Percentiles rank a stretch among this genome's conserved stretches.
phyloP scores from a whole-genome alignment of 345 rosid species.

The Alliaria petiolata region DNA sequence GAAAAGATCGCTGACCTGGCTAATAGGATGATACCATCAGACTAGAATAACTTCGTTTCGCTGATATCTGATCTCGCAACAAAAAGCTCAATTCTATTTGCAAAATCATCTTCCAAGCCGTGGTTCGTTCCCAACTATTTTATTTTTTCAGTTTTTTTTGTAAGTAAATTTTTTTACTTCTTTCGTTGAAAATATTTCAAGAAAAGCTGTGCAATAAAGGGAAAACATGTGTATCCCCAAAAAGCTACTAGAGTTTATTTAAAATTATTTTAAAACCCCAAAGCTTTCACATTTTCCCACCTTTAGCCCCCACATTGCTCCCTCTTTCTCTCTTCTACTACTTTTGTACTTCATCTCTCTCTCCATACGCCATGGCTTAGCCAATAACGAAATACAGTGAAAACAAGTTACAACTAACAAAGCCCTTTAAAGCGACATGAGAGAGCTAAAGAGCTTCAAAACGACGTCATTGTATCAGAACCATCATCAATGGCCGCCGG shows the following conservation, averaged over 20 bases:
- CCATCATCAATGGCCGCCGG: conserved; percentile 49
- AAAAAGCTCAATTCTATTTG: too few species aligned
- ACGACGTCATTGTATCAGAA: conserved; percentile 20
- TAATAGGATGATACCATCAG: too few species aligned
- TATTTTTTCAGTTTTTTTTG: too few species aligned
- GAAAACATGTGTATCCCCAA: conserved; percentile 8
- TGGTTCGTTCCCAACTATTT: too few species aligned
- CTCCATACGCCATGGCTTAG: background rate
- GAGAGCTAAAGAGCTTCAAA: conserved; percentile 1
- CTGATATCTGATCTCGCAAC: too few species aligned
- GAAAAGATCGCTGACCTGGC: too few species aligned
- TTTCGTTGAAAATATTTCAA: background rate
- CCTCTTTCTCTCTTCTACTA: background rate
- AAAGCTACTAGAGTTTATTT: background rate
- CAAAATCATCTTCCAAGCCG: too few species aligned
- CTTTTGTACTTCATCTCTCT: background rate
- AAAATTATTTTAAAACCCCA: conserved; percentile 21
- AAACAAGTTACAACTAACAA: background rate
- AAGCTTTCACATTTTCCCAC: conserved; percentile 17
- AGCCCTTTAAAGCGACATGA: conserved; percentile 20
- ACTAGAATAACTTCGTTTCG: too few species aligned
- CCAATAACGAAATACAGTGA: background rate
- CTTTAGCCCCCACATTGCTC: conserved; percentile 22
- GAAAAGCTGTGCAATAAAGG: background rate
- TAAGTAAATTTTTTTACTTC: too few species aligned